These are phyloP conservation scores for Radiomyces spectabilis DNA, from an alignment of 192 early-diverging fungal species.

Conservation along the genomic window DNA sequence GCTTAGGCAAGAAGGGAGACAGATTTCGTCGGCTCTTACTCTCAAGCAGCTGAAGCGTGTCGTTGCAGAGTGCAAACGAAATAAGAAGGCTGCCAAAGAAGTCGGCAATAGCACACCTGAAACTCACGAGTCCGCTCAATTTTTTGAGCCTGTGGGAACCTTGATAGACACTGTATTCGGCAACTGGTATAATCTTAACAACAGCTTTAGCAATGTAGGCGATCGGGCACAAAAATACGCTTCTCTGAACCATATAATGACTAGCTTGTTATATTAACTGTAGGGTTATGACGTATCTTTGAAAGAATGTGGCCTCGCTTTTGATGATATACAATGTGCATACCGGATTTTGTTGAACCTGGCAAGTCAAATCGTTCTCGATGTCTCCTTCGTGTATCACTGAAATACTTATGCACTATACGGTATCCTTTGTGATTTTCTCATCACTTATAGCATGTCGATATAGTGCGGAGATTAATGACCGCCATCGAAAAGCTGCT, in stretches of 20 bases:
- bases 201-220: slow-evolving; percentile 48
- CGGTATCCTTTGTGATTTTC: not conserved
- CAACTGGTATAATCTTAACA: slow-evolving; percentile 54
- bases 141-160: slow-evolving; percentile 21
- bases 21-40: slow-evolving; percentile 6
- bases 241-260: too few relatives aligned
- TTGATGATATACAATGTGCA: slow-evolving; percentile 53
- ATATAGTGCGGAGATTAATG: slow-evolving; percentile 69
- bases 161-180: slow-evolving; percentile 32
- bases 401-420: not conserved
- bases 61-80: slow-evolving; percentile 12
- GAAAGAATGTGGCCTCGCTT: slow-evolving; percentile 46
- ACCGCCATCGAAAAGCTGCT: slow-evolving; percentile 60
- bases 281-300: too few relatives aligned
- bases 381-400: too few relatives aligned
- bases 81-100: slow-evolving; percentile 1
- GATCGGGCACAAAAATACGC: not conserved
- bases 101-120: not conserved
- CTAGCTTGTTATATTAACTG: not conserved
- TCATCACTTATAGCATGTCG: slow-evolving; percentile 36
- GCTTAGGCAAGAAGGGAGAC: not conserved
- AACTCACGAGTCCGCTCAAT: slow-evolving; percentile 7
- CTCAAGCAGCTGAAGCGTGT: slow-evolving; percentile 9
- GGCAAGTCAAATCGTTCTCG: too few relatives aligned
- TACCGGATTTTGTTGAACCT: slow-evolving; percentile 52